Evolutionary conservation across 192 early-diverging fungal genomes (phyloP), one percentile per base, ranked within the genome.

Genomic region (Obelidium mucronatum): DNA sequence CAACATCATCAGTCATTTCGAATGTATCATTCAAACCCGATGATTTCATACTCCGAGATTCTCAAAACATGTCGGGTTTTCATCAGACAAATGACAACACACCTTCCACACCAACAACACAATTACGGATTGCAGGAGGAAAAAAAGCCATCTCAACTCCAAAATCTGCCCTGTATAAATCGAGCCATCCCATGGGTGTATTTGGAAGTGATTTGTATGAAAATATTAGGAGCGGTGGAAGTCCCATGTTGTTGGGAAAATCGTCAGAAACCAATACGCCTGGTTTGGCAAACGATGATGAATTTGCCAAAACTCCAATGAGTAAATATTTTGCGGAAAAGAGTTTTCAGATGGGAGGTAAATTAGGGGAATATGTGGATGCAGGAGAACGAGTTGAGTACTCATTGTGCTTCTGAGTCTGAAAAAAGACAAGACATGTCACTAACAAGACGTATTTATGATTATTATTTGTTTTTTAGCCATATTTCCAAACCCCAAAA

Each of bases 261-360:
- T 8, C 22, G 48, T 8, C 11, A 22, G 48, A 22, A 22, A 51
- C 11, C 11, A 51, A 22, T 8, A 51, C 8, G 22, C 11, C 11
- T 8, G 22, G 22, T 8, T 8, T 13, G 19, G 67, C 11, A 13
- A 33, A 8, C 17, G 56, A 59, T 30, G 52, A 37, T 2, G 69
- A 72, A n/a, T n/a, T 4, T 22, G 54, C 19, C 11, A 59, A 72
- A 37, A 72, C 69, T 13, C 69, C 69, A 6, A 72, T 72, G 69
- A 72, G 69, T 42, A 6, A 19, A 51, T 72, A 72, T 58, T 72
- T 72, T 40, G 69, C 69, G 4, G 69, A 55, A 59, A 72, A 72
- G 39, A 72, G 69, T 36, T 35, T 28, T 24, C 54, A 72, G 34
- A 22, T 72, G 36, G 69, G 69, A 15, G 69, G 52, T 11, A 33